Evolutionary conservation across 768 basidiomycete species (phyloP).

Genomic region (Dictyophora rubrovolvata): DNA sequence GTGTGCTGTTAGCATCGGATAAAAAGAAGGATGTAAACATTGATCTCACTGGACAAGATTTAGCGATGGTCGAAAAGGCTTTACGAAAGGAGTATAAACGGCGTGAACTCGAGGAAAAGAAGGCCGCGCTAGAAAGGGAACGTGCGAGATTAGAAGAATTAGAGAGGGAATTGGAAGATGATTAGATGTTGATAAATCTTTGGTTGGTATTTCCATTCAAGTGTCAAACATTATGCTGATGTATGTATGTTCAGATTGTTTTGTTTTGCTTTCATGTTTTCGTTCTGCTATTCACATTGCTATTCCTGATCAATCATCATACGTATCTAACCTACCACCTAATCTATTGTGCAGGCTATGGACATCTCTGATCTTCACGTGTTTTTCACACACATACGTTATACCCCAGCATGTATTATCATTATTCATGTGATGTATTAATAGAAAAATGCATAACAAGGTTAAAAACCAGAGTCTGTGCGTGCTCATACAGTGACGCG

Average conservation of each 20-base stretch:
- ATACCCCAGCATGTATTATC: too few species aligned
- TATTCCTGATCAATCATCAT: too few species aligned
- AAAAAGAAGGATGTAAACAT: not conserved
- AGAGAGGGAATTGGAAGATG: conserved; percentile 8
- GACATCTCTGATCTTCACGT: too few species aligned
- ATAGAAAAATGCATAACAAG: too few species aligned
- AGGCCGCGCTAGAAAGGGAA: conserved; percentile 2
- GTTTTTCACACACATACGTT: too few species aligned
- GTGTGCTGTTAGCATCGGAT: not conserved
- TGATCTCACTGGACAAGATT: not conserved
- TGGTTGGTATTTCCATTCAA: not conserved
- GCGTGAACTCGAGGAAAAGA: conserved; percentile 1
- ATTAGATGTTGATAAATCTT: not conserved
- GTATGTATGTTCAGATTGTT: not conserved
- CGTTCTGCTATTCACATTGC: too few species aligned
- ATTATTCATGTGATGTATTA: too few species aligned
- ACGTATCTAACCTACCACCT: too few species aligned
- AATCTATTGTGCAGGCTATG: too few species aligned
- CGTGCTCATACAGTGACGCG: too few species aligned
- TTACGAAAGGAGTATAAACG: conserved; percentile 1
- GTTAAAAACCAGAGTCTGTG: too few species aligned
- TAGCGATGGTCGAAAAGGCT: not conserved
- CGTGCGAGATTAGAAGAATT: not conserved
- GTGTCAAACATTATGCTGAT: not conserved
- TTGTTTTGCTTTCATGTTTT: not conserved